phyloP scores from a whole-genome alignment of 257 asterid species.

The Primulina huaijiensis region DNA sequence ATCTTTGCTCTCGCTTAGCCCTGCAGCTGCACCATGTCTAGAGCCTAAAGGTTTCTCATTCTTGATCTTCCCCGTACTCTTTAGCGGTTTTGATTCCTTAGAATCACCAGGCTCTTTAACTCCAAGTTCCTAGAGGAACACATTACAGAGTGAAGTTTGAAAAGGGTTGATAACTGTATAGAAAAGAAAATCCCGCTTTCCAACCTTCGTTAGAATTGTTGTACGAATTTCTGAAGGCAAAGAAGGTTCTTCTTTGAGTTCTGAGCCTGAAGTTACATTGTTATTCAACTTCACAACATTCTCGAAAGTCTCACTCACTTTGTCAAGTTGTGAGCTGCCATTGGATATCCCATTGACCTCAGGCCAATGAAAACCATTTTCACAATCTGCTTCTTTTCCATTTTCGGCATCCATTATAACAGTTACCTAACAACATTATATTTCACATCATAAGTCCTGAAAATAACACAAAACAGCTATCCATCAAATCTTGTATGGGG shows the following conservation, averaged over 20 bases:
- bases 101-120: slow-evolving; percentile 25
- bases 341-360: slow-evolving; percentile 29
- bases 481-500: background rate
- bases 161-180: background rate
- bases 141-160: slow-evolving; percentile 10
- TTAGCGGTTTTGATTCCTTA: slow-evolving; percentile 33
- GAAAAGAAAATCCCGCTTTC: slow-evolving; percentile 3
- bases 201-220: slow-evolving; percentile 35
- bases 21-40: slow-evolving; percentile 23
- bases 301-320: slow-evolving; percentile 32
- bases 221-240: slow-evolving; percentile 35
- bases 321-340: slow-evolving; percentile 31
- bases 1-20: slow-evolving; percentile 31
- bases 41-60: slow-evolving; percentile 31
- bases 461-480: slow-evolving; percentile 15
- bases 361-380: slow-evolving; percentile 28
- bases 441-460: slow-evolving; percentile 19
- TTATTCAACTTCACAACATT: slow-evolving; percentile 33
- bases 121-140: slow-evolving; percentile 32
- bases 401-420: slow-evolving; percentile 40
- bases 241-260: slow-evolving; percentile 24
- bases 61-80: slow-evolving; percentile 34
- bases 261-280: slow-evolving; percentile 10
- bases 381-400: slow-evolving; percentile 31
- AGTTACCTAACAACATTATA: slow-evolving; percentile 24